These are phyloP conservation scores for Boletellus sp. DNA, from an alignment of 768 basidiomycete species.

Conservation along the genomic window DNA sequence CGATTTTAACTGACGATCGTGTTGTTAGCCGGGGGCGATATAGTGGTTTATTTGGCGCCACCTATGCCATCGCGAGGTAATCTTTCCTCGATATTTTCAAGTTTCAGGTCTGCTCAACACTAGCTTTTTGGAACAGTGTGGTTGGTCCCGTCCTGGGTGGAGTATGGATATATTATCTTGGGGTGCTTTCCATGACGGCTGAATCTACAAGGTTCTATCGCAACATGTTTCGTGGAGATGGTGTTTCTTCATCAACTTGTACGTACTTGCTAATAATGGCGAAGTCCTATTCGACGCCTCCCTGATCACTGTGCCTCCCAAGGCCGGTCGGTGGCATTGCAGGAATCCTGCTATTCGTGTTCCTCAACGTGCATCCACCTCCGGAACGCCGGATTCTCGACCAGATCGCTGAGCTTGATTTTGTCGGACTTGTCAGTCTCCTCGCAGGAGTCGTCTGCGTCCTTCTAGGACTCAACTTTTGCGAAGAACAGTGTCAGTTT, in stretches of 20 bases:
- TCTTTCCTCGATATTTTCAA: too few species aligned
- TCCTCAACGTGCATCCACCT: conserved; percentile 78
- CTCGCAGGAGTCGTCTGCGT: conserved; percentile 62
- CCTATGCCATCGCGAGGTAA: conserved; percentile 66
- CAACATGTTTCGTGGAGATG: conserved; percentile 76
- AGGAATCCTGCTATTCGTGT: conserved; percentile 58
- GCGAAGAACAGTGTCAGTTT: too few species aligned
- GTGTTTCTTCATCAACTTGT: conserved; percentile 82
- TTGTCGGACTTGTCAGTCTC: conserved; percentile 60
- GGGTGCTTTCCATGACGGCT: too few species aligned
- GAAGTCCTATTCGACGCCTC: too few species aligned
- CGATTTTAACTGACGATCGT: background rate
- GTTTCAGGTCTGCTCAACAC: too few species aligned
- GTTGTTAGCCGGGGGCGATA: conserved; percentile 75
- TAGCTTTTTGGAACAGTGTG: too few species aligned
- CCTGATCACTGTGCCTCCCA: too few species aligned
- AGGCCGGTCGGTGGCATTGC: conserved; percentile 75
- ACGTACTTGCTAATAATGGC: conserved; percentile 18
- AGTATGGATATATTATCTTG: too few species aligned
- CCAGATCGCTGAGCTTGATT: conserved; percentile 68
- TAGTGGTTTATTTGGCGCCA: conserved; percentile 67
- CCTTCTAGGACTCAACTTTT: conserved; percentile 69
- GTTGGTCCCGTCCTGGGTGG: too few species aligned
- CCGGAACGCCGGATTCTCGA: conserved; percentile 52
- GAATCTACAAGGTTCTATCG: too few species aligned